Conservation (phyloP, 768 basidiomycete species). For the Boletus coccyginus region DNA sequence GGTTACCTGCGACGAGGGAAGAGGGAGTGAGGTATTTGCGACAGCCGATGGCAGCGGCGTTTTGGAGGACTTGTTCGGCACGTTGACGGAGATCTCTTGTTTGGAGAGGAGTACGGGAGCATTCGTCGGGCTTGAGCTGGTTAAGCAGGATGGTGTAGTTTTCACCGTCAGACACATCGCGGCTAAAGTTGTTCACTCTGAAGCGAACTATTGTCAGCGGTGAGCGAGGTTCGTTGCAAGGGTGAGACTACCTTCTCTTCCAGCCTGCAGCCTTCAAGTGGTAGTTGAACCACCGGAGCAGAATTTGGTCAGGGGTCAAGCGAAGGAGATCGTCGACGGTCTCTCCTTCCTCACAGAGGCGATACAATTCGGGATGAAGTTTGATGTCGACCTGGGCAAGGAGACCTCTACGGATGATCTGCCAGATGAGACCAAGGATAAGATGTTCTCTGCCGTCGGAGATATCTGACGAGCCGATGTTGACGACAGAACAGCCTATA, state of each 20-base stretch:
- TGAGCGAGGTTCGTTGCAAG: neutral
- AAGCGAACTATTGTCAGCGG: neutral
- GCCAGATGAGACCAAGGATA: conserved; percentile 98
- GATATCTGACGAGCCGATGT: conserved; percentile 92
- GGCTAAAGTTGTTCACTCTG: conserved; percentile 96
- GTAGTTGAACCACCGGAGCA: conserved; percentile 99
- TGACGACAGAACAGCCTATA: conserved; percentile 98
- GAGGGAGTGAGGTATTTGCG: conserved; percentile 93
- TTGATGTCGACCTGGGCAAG: conserved; percentile 97
- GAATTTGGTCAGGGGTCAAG: conserved; percentile 94
- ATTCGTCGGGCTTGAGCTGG: conserved; percentile 92
- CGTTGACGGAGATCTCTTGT: conserved; percentile 78
- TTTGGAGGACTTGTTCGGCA: conserved; percentile 92
- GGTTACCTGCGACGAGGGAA: conserved; percentile 91
- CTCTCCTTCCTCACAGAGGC: conserved; percentile 95
- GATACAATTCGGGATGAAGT: conserved; percentile 93
- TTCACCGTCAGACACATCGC: conserved; percentile 95
- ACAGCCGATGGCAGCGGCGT: conserved; percentile 91
- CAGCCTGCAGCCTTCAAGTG: conserved; percentile 95
- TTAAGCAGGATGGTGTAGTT: conserved; percentile 96
- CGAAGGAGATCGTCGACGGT: conserved; percentile 93
- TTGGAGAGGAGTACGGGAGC: conserved; percentile 87
- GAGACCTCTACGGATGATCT: conserved; percentile 91
- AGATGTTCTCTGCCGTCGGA: conserved; percentile 94
- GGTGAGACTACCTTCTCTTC: conserved; percentile 62